Evolutionary conservation across 2,329 filamentous ascomycete genomes (phyloP).

Genomic region (Aspergillus nomiae): DNA sequence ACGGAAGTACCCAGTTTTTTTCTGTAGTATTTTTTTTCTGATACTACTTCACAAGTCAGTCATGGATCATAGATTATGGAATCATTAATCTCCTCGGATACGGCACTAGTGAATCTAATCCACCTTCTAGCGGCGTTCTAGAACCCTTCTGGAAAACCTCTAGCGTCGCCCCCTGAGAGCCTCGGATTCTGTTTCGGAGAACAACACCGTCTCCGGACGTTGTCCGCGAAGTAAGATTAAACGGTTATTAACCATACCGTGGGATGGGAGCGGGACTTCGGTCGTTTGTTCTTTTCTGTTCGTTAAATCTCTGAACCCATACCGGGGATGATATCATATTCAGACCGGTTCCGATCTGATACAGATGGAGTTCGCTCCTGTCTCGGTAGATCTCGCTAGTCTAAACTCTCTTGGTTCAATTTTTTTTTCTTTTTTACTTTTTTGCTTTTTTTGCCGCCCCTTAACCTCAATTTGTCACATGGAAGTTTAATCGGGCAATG

Average conservation of each 20-base stretch:
- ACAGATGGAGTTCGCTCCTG: conserved; percentile 1
- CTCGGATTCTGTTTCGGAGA: not conserved
- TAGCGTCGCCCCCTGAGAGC: conserved; percentile 19
- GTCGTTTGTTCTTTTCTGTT: not conserved
- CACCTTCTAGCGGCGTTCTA: conserved; percentile 30
- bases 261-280: not conserved
- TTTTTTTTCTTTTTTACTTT: not conserved
- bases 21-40: not conserved
- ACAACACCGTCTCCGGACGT: not conserved
- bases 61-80: not conserved
- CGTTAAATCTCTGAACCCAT: not conserved
- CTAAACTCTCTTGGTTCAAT: not conserved
- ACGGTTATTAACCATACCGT: conserved; percentile 4
- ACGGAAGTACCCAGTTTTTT: not conserved
- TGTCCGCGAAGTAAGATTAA: not conserved
- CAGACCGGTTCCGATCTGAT: not conserved
- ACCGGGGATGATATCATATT: not conserved
- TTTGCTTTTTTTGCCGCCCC: not conserved
- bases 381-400: conserved; percentile 4
- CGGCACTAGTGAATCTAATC: not conserved
- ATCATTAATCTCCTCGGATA: not conserved
- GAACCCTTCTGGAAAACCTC: conserved; percentile 37
- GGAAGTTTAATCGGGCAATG: not conserved
- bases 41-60: not conserved
- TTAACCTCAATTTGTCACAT: not conserved